Evolutionary conservation across 352 stramenopile species (phyloP).

Genomic region (Pythium coloratum): DNA sequence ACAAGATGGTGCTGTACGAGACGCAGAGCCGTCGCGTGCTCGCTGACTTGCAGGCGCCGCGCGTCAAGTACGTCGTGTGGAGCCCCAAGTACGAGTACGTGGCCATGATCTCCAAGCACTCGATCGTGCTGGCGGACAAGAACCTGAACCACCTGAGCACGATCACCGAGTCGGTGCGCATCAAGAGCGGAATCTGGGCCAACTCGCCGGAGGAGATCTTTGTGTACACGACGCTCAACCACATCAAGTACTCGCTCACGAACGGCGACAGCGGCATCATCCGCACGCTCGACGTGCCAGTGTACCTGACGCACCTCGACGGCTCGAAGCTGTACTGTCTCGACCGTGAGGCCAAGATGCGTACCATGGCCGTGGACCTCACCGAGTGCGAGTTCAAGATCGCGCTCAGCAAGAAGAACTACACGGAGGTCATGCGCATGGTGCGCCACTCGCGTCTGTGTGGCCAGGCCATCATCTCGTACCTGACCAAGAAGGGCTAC

Average conservation of each 20-base stretch:
- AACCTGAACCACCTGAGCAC: conserved; percentile 97
- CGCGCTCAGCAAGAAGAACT: conserved; percentile 92
- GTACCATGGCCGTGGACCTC: conserved; percentile 96
- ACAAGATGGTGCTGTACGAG: conserved; percentile 99
- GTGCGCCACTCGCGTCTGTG: conserved; percentile 96
- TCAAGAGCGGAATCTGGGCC: conserved; percentile 95
- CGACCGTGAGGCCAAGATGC: conserved; percentile 96
- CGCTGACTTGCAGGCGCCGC: conserved; percentile 94
- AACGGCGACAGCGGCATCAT: conserved; percentile 98
- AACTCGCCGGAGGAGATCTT: conserved; percentile 93
- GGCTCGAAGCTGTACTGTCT: conserved; percentile 96
- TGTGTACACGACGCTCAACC: conserved; percentile 97
- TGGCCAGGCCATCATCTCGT: conserved; percentile 98
- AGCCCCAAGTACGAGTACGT: conserved; percentile 96
- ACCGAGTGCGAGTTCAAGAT: conserved; percentile 99
- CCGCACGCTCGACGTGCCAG: conserved; percentile 95
- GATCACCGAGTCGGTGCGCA: conserved; percentile 96
- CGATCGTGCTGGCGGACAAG: conserved; percentile 96
- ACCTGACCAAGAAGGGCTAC: conserved; percentile 99
- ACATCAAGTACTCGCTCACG: conserved; percentile 93
- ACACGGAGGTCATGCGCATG: conserved; percentile 99
- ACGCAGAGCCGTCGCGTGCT: conserved; percentile 96
- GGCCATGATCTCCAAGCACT: conserved; percentile 97
- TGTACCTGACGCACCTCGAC: conserved; percentile 96
- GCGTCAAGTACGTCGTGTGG: conserved; percentile 99